Evolutionary conservation across 108 stramenopile genomes (phyloP), one percentile per base, ranked within the genome.

Genomic region (Cyclotella choctawhatcheeana): DNA sequence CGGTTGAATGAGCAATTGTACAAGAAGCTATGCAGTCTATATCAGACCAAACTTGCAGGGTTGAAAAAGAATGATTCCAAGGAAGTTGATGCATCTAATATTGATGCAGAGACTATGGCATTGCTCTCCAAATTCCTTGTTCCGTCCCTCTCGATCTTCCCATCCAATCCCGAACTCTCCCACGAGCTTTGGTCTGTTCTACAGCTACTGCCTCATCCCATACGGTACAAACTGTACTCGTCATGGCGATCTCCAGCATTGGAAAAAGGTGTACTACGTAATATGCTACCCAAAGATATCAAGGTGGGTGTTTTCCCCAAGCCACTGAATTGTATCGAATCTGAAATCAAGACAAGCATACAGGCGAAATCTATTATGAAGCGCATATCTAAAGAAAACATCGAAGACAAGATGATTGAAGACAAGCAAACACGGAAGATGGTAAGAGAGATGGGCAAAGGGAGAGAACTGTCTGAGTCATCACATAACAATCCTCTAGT

Each of bases 401-500:
- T 90, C 40, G 82, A 86, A 47, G 85, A 88, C 40, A 89, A 87
- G 77, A 88, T 92, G 37, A 51, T 86, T 45, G 72, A 84, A 29
- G 67, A n/a, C 47, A 40, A 40, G 37, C 37, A 6, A 8, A 40
- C 37, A n/a, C n/a, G 37, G 37, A 40, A 40, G 37, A 12, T 10
- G 12, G 8, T 10, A 10, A 40, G 12, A 48, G n/a, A n/a, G 17
- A 10, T n/a, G 12, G 47, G 47, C 8, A 48, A 48, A n/a, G 47
- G 47, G n/a, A 48, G 47, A n/a, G 47, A 48, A n/a, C 47, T 98
- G 20, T 89, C 94, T 1, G 94, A 93, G 50, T 79, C 85, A 2
- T 83, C 93, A n/a, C 93, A 97, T 67, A 82, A 68, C 48, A 91
- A 89, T 71, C 96, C 97, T n/a, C 62, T 95, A 26, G 93, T 96